Base-by-base conservation (phyloP, 805 yeast species). In the Ogataea populi-albae region DNA sequence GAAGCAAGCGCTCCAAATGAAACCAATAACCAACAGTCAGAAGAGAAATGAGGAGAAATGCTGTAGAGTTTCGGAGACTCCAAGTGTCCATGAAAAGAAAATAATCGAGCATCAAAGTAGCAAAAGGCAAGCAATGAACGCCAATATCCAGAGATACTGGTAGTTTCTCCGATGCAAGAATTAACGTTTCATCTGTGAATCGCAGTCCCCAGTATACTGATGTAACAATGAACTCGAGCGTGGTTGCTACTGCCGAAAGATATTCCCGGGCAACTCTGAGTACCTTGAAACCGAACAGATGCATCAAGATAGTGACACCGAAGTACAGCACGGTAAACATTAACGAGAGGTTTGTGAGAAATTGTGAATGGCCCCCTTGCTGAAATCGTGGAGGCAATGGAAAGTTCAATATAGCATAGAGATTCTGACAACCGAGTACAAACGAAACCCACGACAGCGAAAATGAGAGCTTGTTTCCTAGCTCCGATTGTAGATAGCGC, bases 161-260 rank as follows among this genome's bases (percentile, higher is more conserved):
- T 18, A 81, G 64, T 5, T 57, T 49, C 26, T 55, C 45, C 5
- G 45, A 61, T 4, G 64, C 61, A 33, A 73, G 59, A 24, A 83
- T 78, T 35, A 78, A 52, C 15, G 64, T 61, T 23, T 71, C 51
- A 33, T 71, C 69, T 49, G 77, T 73, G 12, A 81, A 38, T 43
- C 78, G 64, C 45, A 83, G 65, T 0, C 80, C 77, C 91, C 93
- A 84, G 55, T 84, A 84, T 11, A 83, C 74, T 2, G 62, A 22
- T 0, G 85, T 67, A 12, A 84, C 87, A 15, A 82, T 65, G 8
- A 71, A 62, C 52, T 82, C 89, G 12, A 79, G 49, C 0, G 77
- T 73, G 30, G 80, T 57, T 0, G 79, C 77, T 26, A 76, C 51
- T 1, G 85, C 79, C 40, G 79, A 72, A 21, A 71, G 33, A 34